Evolutionary conservation across 495 filamentous ascomycete genomes (phyloP).

Genomic region (Talaromyces nanjingensis): DNA sequence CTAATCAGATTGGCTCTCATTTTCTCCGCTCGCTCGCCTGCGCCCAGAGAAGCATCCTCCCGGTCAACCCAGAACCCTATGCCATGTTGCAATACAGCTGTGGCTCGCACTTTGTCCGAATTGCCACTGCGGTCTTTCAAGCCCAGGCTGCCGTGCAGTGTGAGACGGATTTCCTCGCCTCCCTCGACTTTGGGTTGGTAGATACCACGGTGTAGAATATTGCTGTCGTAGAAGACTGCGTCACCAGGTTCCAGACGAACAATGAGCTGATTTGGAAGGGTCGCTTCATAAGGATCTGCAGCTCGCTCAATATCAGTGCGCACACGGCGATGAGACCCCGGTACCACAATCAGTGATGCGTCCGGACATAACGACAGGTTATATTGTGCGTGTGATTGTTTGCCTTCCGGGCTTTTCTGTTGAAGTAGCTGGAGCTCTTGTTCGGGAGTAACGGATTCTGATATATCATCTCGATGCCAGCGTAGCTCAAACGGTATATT

Average conservation of each 20-base stretch:
- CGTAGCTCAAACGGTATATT: conserved; percentile 54
- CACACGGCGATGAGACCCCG: conserved; percentile 59
- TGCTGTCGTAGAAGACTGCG: conserved; percentile 80
- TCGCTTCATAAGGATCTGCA: conserved; percentile 49
- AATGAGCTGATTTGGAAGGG: conserved; percentile 52
- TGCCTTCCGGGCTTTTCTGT: conserved; percentile 34
- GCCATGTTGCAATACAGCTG: conserved; percentile 82
- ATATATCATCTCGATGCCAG: conserved; percentile 78
- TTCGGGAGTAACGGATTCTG: conserved; percentile 43
- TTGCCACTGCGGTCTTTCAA: conserved; percentile 31
- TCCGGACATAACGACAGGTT: conserved; percentile 69
- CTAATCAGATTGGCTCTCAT: conserved; percentile 49
- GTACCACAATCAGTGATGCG: conserved; percentile 59
- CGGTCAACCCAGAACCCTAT: conserved; percentile 65
- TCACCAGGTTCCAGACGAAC: conserved; percentile 65
- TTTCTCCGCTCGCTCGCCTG: conserved; percentile 43
- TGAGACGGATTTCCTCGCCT: conserved; percentile 54
- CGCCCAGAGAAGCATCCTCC: conserved; percentile 45
- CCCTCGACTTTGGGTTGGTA: conserved; percentile 45
- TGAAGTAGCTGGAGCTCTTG: conserved; percentile 46
- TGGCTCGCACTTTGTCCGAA: conserved; percentile 46
- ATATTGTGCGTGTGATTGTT: conserved; percentile 66
- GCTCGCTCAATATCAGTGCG: conserved; percentile 57
- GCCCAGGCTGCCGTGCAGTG: conserved; percentile 76
- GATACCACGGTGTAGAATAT: conserved; percentile 76